Evolutionary conservation across 2,329 filamentous ascomycete species (phyloP).

Genomic region (Rutstroemia sp.): DNA sequence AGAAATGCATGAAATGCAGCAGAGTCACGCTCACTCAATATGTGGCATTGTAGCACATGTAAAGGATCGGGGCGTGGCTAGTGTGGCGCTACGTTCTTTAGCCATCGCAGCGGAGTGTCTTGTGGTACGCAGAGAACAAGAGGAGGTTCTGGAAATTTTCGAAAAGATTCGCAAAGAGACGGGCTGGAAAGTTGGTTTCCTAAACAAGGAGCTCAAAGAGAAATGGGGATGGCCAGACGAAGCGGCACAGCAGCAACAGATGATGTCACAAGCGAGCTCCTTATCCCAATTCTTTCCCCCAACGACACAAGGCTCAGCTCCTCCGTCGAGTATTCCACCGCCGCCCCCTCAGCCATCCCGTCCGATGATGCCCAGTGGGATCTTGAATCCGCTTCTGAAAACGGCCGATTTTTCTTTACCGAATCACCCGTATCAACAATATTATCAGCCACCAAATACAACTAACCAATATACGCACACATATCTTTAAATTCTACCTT

Average conservation of each 20-base stretch:
- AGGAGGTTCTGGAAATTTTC: conserved; percentile 72
- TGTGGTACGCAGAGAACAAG: conserved; percentile 61
- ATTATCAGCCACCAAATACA: conserved; percentile 66
- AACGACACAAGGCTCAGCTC: conserved; percentile 11
- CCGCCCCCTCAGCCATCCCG: conserved; percentile 16
- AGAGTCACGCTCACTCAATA: conserved; percentile 72
- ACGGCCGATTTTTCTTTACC: conserved; percentile 69
- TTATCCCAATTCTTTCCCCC: conserved; percentile 25
- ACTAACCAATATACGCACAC: conserved; percentile 22
- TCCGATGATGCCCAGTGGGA: conserved; percentile 33
- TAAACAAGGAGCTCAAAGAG: conserved; percentile 65
- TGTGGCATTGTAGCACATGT: conserved; percentile 85
- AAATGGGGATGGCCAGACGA: conserved; percentile 65
- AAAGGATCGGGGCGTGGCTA: conserved; percentile 71
- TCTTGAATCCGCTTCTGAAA: conserved; percentile 63
- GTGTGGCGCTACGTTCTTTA: conserved; percentile 71
- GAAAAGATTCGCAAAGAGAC: conserved; percentile 68
- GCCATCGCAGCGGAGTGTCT: conserved; percentile 71
- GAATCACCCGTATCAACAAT: conserved; percentile 74
- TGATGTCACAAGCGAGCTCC: conserved; percentile 19
- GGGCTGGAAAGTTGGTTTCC: conserved; percentile 67
- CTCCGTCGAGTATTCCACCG: conserved; percentile 17
- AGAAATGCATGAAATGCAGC: conserved; percentile 63
- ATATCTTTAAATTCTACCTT: conserved; percentile 15
- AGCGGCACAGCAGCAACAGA: conserved; percentile 22